These are phyloP conservation scores for Cladophialophora exuberans DNA, from an alignment of 2,329 filamentous ascomycete genomes.

Conservation along the genomic window DNA sequence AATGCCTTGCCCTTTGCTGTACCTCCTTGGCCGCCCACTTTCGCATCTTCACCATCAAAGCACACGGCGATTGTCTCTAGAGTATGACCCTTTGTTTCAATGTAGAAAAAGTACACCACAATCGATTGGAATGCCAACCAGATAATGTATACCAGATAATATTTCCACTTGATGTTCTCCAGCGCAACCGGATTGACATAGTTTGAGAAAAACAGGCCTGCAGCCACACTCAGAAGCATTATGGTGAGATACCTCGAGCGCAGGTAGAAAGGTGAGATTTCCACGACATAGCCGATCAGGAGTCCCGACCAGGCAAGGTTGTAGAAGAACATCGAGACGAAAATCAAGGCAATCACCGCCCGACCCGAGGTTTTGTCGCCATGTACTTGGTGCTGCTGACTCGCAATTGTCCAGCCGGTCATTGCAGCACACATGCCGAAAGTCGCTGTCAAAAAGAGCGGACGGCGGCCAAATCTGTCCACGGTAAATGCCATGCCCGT, in stretches of 20 bases:
- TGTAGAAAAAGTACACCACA: constrained; percentile 39
- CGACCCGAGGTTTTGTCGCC: constrained; percentile 3
- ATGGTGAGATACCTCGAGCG: constrained; percentile 39
- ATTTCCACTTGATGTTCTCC: constrained; percentile 36
- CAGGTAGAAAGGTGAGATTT: constrained; percentile 42
- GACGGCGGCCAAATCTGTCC: constrained; percentile 59
- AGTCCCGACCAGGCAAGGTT: constrained; percentile 38
- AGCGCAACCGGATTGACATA: constrained; percentile 37
- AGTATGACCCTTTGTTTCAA: constrained; percentile 42
- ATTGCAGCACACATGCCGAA: constrained; percentile 36
- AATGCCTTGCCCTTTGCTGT: constrained; percentile 10
- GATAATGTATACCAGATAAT: constrained; percentile 35
- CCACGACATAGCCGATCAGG: constrained; percentile 37
- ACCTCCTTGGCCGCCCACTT: constrained; percentile 10
- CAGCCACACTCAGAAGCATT: constrained; percentile 29
- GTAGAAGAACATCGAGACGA: constrained; percentile 39
- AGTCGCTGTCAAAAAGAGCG: constrained; percentile 56
- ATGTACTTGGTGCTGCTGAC: neutral
- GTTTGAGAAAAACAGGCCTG: constrained; percentile 15
- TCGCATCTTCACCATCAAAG: constrained; percentile 29
- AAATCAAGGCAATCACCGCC: constrained; percentile 42
- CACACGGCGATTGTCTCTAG: constrained; percentile 38
- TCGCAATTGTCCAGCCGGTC: constrained; percentile 23
- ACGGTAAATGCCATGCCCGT: constrained; percentile 51
- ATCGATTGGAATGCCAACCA: constrained; percentile 39